Conservation (phyloP, 192 early-diverging fungal genomes). For the Coemansia sp. region DNA sequence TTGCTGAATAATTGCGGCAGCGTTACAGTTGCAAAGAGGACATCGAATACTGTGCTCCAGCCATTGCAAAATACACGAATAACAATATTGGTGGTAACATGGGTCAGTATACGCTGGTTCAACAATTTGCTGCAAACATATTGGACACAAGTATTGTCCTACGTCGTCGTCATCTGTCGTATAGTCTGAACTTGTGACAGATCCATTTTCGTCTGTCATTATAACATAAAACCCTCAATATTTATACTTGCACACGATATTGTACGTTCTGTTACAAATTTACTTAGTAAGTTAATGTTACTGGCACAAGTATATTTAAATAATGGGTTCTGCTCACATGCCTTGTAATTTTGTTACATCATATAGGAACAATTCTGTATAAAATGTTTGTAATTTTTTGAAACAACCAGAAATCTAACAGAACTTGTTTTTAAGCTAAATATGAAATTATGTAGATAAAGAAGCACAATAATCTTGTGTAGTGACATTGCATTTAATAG, state of each 20-base stretch:
- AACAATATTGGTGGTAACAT: conserved; percentile 55
- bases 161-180: background rate
- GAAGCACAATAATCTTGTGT: too few species aligned
- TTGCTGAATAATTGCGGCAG: conserved; percentile 19
- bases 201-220: background rate
- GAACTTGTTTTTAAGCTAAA: too few species aligned
- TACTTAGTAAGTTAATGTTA: too few species aligned
- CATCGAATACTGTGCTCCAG: conserved; percentile 29
- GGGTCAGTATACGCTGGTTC: conserved; percentile 20
- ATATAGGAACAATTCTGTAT: too few species aligned
- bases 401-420: too few species aligned
- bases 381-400: too few species aligned
- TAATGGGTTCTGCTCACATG: background rate
- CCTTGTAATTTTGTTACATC: background rate
- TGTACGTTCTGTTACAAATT: too few species aligned
- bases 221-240: background rate
- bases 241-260: too few species aligned
- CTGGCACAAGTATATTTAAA: background rate
- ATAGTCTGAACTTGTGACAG: background rate
- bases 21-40: conserved; percentile 46
- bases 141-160: conserved; percentile 26
- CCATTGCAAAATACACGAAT: conserved; percentile 52
- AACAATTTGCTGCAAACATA: conserved; percentile 26
- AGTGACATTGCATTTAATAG: too few species aligned
- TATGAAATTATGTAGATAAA: background rate